Conservation (phyloP, 2,329 filamentous ascomycete genomes). For the Scorias spongiosa region DNA sequence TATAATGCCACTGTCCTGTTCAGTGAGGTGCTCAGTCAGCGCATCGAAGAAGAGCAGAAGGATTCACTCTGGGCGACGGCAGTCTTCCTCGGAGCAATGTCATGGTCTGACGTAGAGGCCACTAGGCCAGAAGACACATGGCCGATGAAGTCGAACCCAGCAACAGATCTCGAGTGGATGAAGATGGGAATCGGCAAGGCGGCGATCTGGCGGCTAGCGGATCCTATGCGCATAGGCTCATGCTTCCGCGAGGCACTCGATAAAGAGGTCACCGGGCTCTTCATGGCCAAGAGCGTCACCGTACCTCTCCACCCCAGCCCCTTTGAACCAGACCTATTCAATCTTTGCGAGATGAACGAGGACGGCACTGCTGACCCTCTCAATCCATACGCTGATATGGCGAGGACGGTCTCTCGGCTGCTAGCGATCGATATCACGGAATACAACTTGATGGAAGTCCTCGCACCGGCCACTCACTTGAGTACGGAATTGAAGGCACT, state of each 20-base stretch:
- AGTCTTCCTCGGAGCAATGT: slow-evolving; percentile 31
- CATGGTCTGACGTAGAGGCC: slow-evolving; percentile 32
- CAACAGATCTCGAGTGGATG: slow-evolving; percentile 42
- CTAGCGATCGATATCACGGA: slow-evolving; percentile 22
- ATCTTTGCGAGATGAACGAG: slow-evolving; percentile 14
- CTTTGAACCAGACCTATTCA: slow-evolving; percentile 11
- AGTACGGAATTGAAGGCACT: slow-evolving; percentile 29
- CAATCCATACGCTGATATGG: slow-evolving; percentile 17
- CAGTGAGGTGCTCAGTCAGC: slow-evolving; percentile 25
- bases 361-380: slow-evolving; percentile 8
- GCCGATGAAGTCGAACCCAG: slow-evolving; percentile 34
- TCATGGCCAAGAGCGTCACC: slow-evolving; percentile 17
- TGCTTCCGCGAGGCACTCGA: slow-evolving; percentile 26
- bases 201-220: slow-evolving; percentile 35
- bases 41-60: slow-evolving; percentile 24
- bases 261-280: slow-evolving; percentile 8
- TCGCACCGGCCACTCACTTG: slow-evolving; percentile 34
- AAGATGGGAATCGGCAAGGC: slow-evolving; percentile 42
- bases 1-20: slow-evolving; percentile 35
- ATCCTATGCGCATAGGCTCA: slow-evolving; percentile 34
- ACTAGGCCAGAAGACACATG: slow-evolving; percentile 33
- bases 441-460: slow-evolving; percentile 30
- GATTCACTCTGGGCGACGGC: slow-evolving; percentile 34
- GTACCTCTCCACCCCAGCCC: slow-evolving; percentile 7
- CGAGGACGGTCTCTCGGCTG: slow-evolving; percentile 25